Base-by-base conservation (phyloP, 75 land plant genomes). In the Pinus albicaulis region DNA sequence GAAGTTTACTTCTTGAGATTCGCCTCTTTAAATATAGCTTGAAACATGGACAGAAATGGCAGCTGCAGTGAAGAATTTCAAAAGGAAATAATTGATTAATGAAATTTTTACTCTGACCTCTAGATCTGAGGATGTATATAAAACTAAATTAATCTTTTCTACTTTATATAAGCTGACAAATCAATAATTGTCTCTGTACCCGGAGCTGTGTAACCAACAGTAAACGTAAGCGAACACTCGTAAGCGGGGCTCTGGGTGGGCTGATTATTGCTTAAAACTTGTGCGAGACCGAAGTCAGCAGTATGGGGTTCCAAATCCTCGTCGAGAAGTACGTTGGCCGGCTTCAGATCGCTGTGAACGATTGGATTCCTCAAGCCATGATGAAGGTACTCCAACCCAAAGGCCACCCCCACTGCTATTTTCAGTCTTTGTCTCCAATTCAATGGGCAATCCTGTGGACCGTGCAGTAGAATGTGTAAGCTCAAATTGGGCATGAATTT, bases 401-500 rank as follows among this genome's bases (percentile, higher is more conserved):
- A 84, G 12, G 86, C 92, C 72, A 90, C 75, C 13, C 90, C 90
- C 41, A 76, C 41, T 4, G 86, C 74, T 34, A 87, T 76, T 48
- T 76, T 87, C 74, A 74, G 80, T 78, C 89, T 87, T 15, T 82
- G 25, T 15, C 55, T 56, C 92, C 90, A 90, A 56, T 53, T 68
- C 22, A 80, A 28, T 1, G 74, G 59, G n/a, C 60, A 56, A 8
- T 75, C 74, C 73, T 74, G 75, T 74, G 73, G 80, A 48, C 55
- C 77, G 24, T 75, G 58, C 5, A 89, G 79, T 57, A 80, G 81
- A 53, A 87, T 92, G 8, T 75, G 64, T 15, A 92, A 57, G 68
- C 85, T 92, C n/a, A 89, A 90, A 76, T 87, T 82, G 14, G 89
- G 72, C 78, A 87, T 76, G 86, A 82, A 86, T 72, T 92, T 91